Evolutionary conservation across 75 land plant species (phyloP), one percentile per base, ranked within the genome.

Genomic region (Pseudotsuga menziesii): DNA sequence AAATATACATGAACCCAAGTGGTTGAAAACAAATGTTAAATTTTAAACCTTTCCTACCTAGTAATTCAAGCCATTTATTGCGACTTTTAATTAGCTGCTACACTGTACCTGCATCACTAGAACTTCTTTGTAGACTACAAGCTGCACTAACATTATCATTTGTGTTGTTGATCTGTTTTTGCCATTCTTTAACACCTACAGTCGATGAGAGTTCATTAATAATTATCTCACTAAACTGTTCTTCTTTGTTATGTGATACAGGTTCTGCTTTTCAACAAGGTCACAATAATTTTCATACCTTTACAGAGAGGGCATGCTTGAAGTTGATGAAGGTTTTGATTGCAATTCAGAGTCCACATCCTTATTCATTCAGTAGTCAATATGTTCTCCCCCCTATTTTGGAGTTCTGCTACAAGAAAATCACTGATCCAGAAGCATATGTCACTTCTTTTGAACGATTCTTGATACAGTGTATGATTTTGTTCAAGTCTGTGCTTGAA

Each of bases 321-420:
- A 97, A 96, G 82, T 75, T 97, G 82, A 86, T 97, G 92, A 97
- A 97, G 78, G 83, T 86, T 66, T 69, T 97, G 75, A 76, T 88
- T 72, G 75, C 85, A 74, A 78, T 97, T 70, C 96, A 91, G 78
- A 58, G 44, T 17, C 83, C 85, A 57, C 99, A 97, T 93, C 99
- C 99, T 35, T 97, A 86, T 85, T 91, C 98, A n/a, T 97, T 97
- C 84, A 91, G 94, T 72, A 91, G 90, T 66, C 77, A 83, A 44
- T 17, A 56, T 72, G 90, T 97, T 56, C 88, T 95, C 69, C 88
- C 88, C 22, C 88, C 86, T 44, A 86, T 91, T n/a, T 61, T 95
- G 78, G 92, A 95, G 9, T 95, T 95, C 81, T 92, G 91, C 84
- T 90, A 90, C 72, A 83, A 83, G 63, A 85, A 88, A 79, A 91